Conservation (phyloP, 495 filamentous ascomycete genomes). For the Neurospora intermedia region DNA sequence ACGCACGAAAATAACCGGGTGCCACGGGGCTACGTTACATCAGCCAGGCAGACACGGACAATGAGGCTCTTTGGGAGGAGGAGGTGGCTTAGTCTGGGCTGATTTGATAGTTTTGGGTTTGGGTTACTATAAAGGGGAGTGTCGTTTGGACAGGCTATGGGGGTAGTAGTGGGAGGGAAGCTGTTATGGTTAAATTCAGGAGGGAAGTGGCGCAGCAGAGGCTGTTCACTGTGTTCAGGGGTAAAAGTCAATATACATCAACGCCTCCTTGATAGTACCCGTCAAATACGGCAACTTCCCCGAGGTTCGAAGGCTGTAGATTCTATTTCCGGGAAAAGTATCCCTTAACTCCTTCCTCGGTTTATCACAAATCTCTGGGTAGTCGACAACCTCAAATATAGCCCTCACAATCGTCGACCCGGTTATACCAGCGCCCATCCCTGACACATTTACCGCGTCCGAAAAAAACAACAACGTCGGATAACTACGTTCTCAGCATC, state of each 20-base stretch:
- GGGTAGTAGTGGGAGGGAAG: too few relatives aligned
- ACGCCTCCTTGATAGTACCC: slow-evolving; percentile 25
- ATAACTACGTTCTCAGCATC: slow-evolving; percentile 15
- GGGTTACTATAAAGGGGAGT: too few relatives aligned
- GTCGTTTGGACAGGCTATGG: too few relatives aligned
- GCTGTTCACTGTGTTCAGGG: too few relatives aligned
- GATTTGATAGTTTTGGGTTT: too few relatives aligned
- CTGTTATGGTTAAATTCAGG: not conserved
- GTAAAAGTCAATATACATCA: slow-evolving; percentile 4
- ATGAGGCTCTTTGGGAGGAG: slow-evolving; percentile 9
- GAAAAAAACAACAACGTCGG: slow-evolving; percentile 13
- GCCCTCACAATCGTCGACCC: slow-evolving; percentile 29
- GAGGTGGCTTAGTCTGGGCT: slow-evolving; percentile 8
- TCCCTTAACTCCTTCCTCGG: slow-evolving; percentile 23
- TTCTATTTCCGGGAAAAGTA: too few relatives aligned
- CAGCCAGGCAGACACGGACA: slow-evolving; percentile 10
- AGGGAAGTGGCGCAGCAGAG: not conserved
- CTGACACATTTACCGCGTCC: slow-evolving; percentile 25
- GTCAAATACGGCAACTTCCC: slow-evolving; percentile 30
- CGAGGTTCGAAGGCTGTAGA: too few relatives aligned
- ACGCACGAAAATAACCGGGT: slow-evolving; percentile 15
- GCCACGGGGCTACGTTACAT: slow-evolving; percentile 30
- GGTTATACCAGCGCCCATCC: slow-evolving; percentile 31
- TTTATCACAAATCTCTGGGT: slow-evolving; percentile 17
- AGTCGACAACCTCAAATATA: slow-evolving; percentile 25